A percentile compares a stretch with the other conserved stretches of the same genome.
These are phyloP conservation scores for Hortiboletus flavorubellus DNA, from an alignment of 768 basidiomycete species.

Conservation along the genomic window DNA sequence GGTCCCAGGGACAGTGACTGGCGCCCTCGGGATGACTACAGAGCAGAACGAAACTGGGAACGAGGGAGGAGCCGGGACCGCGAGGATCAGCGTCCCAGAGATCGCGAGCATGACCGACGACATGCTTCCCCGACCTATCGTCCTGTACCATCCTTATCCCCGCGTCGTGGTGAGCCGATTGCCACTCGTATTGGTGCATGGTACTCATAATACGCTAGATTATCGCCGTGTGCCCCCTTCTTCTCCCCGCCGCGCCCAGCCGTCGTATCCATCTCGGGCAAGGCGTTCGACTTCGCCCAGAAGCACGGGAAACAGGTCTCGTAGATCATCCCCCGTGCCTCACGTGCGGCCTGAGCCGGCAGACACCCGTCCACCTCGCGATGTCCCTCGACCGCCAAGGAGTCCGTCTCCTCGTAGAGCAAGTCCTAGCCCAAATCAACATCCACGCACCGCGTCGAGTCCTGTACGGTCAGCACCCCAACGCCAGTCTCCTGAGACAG, in stretches of 20 bases:
- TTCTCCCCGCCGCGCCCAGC: slow-evolving; percentile 14
- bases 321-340: slow-evolving; percentile 19
- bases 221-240: slow-evolving; percentile 9
- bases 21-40: slow-evolving; percentile 23
- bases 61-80: slow-evolving; percentile 23
- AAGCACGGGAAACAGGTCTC: slow-evolving; percentile 22
- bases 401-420: slow-evolving; percentile 12
- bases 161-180: slow-evolving; percentile 24
- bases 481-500: slow-evolving; percentile 1
- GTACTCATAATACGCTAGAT: slow-evolving; percentile 10
- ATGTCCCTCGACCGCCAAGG: slow-evolving; percentile 7
- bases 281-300: slow-evolving; percentile 22
- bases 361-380: slow-evolving; percentile 9
- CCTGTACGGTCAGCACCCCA: slow-evolving; percentile 7
- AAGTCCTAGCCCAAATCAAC: slow-evolving; percentile 15
- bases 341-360: slow-evolving; percentile 12
- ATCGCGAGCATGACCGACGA: slow-evolving; percentile 22
- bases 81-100: slow-evolving; percentile 17
- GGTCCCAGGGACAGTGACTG: slow-evolving; percentile 14
- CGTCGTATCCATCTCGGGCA: slow-evolving; percentile 14
- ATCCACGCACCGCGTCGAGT: slow-evolving; percentile 8
- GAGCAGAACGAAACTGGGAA: slow-evolving; percentile 20
- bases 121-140: slow-evolving; percentile 16
- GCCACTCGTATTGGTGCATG: neutral
- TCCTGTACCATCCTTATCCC: slow-evolving; percentile 17